A percentile compares a stretch with the other conserved stretches of the same genome.
Conservation (phyloP, 306 rosid species). For the Casuarina cunninghamiana region DNA sequence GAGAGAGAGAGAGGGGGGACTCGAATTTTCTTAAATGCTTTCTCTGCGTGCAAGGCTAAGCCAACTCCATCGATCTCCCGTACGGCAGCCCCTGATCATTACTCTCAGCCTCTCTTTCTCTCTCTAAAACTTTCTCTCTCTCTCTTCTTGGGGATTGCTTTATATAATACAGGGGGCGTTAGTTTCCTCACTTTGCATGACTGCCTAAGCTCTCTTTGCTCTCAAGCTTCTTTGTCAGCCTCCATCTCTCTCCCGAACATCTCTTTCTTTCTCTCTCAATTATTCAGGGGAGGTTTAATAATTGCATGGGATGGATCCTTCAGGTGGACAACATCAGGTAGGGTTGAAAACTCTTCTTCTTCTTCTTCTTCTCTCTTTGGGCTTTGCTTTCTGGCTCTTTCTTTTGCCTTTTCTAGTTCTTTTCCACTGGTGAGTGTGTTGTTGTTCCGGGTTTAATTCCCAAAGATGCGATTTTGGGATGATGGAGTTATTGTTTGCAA, state of each 20-base stretch:
- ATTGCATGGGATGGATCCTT: constrained; percentile 81
- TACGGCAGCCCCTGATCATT: constrained; percentile 47
- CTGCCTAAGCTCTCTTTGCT: constrained; percentile 23
- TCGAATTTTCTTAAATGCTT: constrained; percentile 45
- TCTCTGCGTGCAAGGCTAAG: constrained; percentile 65
- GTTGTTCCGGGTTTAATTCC: constrained; percentile 9
- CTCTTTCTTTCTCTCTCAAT: neutral
- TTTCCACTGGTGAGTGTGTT: neutral
- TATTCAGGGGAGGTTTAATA: neutral
- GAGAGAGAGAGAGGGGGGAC: constrained; percentile 20
- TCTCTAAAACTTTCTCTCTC: neutral
- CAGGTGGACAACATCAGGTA: constrained; percentile 77
- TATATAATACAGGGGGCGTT: constrained; percentile 45
- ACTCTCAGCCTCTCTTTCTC: constrained; percentile 17
- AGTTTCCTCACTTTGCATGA: constrained; percentile 61
- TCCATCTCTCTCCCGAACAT: neutral
- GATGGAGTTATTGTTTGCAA: neutral
- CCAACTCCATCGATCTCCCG: constrained; percentile 51
- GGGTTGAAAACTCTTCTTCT: neutral
- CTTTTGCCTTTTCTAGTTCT: neutral
- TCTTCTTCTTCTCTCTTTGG: neutral
- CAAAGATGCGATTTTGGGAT: neutral
- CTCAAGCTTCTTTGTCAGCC: neutral
- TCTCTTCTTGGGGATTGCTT: constrained; percentile 37
- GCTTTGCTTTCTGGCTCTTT: neutral